Base-by-base conservation (phyloP, 805 yeast genomes). In the Candida hungchunana region DNA sequence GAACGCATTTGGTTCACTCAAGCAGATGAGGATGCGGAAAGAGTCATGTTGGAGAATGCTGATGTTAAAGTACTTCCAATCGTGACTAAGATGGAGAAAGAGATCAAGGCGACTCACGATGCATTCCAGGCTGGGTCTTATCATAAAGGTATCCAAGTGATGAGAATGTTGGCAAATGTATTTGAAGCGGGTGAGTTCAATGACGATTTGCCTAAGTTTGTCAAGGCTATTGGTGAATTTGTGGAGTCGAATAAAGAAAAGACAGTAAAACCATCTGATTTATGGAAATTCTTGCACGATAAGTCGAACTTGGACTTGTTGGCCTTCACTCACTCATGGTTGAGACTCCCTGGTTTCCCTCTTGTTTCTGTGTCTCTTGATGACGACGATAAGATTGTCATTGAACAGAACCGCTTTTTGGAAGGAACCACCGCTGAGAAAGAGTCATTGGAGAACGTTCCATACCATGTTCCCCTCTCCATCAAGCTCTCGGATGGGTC, bases 391-490 rank as follows among this genome's bases (percentile, higher is more conserved):
- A 58, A 55, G 33, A 48, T 69, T 4, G 51, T 48, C 17, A 30
- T 71, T 16, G 64, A 55, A 26, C 76, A 71, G 46, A 62, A 64
- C 39, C 55, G 70, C 41, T 64, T 46, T 34, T 18, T 54, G n/a
- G 38, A 50, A 11, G 44, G 47, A 11, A 44, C 48, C 10, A 40
- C 58, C n/a, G 47, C 43, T 3, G 50, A 48, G 6, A 46, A 49
- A 18, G 50, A 55, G n/a, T 48, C 60, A 11, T 46, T 67, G 24
- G 85, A 78, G 51, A 78, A 79, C 47, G 59, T 65, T 26, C 80
- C 82, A 4, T 82, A 64, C 50, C 81, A 78, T 43, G 60, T 82
- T 29, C 89, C 90, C 4, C 54, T 83, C 29, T 56, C 67, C 4
- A 53, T 75, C 24, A 67, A 60, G 31, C 46, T 62, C 2, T 35